Evolutionary conservation across 1,284 basidiomycete species (phyloP), one percentile per base, ranked within the genome.

Genomic region (Prillingera fragicola): DNA sequence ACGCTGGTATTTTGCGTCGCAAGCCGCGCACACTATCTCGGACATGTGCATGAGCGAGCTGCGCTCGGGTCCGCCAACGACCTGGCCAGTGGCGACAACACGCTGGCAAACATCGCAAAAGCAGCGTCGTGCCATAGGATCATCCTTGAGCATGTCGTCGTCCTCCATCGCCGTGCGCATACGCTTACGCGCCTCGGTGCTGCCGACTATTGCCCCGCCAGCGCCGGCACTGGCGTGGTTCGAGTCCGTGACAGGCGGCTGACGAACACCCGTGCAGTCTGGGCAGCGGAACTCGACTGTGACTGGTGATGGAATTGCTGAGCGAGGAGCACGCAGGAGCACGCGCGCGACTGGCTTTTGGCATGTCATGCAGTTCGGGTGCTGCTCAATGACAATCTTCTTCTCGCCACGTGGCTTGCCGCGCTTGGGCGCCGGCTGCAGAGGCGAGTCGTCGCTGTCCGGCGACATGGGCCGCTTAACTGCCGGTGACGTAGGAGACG

Each of bases 31-130:
- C 17, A 69, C 52, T 18, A 69, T 52, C 44, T 70, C 68, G 3
- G 63, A 46, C 50, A 68, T 63, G 28, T 49, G 29, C 14, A 48
- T 43, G 12, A 67, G 40, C 3, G 39, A 41, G n/a, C 59, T 54
- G 17, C 54, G 50, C 23, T 59, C 59, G n/a, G 50, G 33, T 3
- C 60, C 63, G 2, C 60, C 66, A 1, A 59, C 29, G 8, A 69
- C 49, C 38, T 53, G 50, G 2, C 68, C 68, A 3, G 54, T 51
- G 0, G 58, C 65, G 10, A 64, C 54, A 29, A 68, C 45, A 19
- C 67, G 57, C 48, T 70, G 68, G 50, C 68, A 70, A 7, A 70
- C 68, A 51, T 70, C 68, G 38, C 68, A 70, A 43, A 63, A 67
- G 28, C 52, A 54, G 19, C 52, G 35, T 8, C 52, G 48, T 5